A percentile compares a stretch with the other conserved stretches of the same genome.
Evolutionary conservation across 2,329 filamentous ascomycete genomes (phyloP).

Genomic region (Diaporthe caulivora): DNA sequence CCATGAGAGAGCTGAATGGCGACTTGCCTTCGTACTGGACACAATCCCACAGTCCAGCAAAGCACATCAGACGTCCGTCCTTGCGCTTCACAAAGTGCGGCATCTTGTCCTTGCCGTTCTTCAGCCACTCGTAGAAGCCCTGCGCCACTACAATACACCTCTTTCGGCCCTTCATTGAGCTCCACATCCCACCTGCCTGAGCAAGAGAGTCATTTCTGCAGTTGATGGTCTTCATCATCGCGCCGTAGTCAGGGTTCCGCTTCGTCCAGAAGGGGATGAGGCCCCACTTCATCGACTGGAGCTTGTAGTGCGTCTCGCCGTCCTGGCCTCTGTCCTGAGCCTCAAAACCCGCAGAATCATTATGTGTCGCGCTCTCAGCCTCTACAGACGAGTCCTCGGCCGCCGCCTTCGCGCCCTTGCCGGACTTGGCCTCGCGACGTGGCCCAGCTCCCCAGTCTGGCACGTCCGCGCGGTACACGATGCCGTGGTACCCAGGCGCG

Average conservation of each 20-base stretch:
- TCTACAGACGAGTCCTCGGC: conserved; percentile 29
- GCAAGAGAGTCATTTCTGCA: conserved; percentile 90
- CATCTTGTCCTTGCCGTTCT: conserved; percentile 83
- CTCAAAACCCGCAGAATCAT: background rate
- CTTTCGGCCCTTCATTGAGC: conserved; percentile 88
- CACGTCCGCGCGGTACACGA: conserved; percentile 85
- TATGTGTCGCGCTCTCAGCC: conserved; percentile 19
- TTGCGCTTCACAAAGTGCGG: conserved; percentile 87
- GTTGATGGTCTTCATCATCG: conserved; percentile 91
- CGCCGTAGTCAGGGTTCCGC: conserved; percentile 80
- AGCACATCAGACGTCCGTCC: conserved; percentile 86
- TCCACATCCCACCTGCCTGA: conserved; percentile 87
- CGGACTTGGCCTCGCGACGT: conserved; percentile 43
- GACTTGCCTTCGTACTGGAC: conserved; percentile 79
- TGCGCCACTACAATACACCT: conserved; percentile 89
- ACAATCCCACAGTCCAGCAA: conserved; percentile 93
- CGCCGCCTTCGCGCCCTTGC: conserved; percentile 40
- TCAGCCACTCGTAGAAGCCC: conserved; percentile 97
- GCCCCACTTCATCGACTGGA: conserved; percentile 97
- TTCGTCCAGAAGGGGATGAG: conserved; percentile 95
- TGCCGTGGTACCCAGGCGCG: conserved; percentile 85
- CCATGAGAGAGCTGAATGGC: background rate
- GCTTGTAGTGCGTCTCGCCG: conserved; percentile 73
- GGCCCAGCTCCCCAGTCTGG: conserved; percentile 70
- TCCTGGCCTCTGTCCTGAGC: background rate